These are phyloP conservation scores for Psilocybe subaeruginosa DNA, from an alignment of 768 basidiomycete species.

Conservation along the genomic window DNA sequence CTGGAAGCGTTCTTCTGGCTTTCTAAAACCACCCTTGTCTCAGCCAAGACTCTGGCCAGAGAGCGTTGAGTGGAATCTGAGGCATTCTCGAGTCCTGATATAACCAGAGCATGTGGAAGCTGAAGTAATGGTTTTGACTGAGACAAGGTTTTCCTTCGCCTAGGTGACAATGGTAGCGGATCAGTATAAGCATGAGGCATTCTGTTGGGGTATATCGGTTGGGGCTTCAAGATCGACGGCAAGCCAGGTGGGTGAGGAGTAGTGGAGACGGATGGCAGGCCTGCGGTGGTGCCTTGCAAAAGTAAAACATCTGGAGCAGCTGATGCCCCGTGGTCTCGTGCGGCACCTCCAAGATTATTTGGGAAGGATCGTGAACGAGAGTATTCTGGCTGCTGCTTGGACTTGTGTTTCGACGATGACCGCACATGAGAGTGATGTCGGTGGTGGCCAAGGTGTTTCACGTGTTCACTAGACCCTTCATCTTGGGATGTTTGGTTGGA, in stretches of 20 bases:
- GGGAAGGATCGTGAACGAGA: conserved; percentile 38
- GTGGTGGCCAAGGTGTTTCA: conserved; percentile 15
- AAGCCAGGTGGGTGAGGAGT: conserved; percentile 14
- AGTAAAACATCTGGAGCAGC: conserved; percentile 3
- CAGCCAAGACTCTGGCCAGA: conserved; percentile 53
- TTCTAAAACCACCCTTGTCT: conserved; percentile 53
- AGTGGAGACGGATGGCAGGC: not conserved
- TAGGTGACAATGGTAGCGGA: conserved; percentile 24
- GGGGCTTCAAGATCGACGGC: conserved; percentile 20
- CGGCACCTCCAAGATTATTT: conserved; percentile 28
- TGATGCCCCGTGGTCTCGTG: conserved; percentile 2
- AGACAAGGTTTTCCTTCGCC: conserved; percentile 12
- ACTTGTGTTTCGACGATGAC: conserved; percentile 10
- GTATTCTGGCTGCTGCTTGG: conserved; percentile 23
- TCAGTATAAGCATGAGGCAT: conserved; percentile 36
- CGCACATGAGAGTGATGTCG: conserved; percentile 12
- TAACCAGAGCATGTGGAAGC: conserved; percentile 63
- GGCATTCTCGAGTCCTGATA: conserved; percentile 73
- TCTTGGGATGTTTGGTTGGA: conserved; percentile 23
- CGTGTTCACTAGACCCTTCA: conserved; percentile 21
- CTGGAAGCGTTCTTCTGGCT: conserved; percentile 15
- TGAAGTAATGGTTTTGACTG: conserved; percentile 23
- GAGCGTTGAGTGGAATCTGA: conserved; percentile 57
- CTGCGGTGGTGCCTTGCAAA: conserved; percentile 1
- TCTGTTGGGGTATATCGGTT: conserved; percentile 17